A percentile compares a stretch with the other conserved stretches of the same genome.
phyloP scores from a whole-genome alignment of 768 basidiomycete genomes.

The Suillus decipiens region DNA sequence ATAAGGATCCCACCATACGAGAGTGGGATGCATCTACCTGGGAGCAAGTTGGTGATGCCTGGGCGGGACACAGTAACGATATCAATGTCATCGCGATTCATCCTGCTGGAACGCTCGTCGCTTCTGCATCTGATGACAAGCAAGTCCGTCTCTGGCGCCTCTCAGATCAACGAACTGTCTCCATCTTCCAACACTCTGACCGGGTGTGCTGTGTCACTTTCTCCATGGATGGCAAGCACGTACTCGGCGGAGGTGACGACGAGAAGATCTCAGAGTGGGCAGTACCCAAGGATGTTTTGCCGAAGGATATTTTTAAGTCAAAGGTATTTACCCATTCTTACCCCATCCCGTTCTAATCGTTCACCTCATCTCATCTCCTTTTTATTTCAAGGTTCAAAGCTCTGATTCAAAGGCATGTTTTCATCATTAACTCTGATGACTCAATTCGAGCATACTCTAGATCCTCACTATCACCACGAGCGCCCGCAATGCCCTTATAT shows the following conservation, averaged over 20 bases:
- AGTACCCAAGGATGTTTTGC: background rate
- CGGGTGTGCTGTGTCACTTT: background rate
- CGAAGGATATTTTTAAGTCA: background rate
- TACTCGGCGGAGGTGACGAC: background rate
- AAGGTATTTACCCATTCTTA: background rate
- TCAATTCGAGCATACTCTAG: background rate
- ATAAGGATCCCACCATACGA: background rate
- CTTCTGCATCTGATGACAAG: background rate
- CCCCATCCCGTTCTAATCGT: background rate
- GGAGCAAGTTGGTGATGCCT: background rate
- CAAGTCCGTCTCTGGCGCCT: background rate
- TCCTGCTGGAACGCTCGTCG: background rate
- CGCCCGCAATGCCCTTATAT: background rate
- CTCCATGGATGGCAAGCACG: background rate
- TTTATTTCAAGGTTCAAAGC: background rate
- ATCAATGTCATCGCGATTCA: background rate
- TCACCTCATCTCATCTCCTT: background rate
- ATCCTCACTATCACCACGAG: background rate
- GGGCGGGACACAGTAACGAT: background rate
- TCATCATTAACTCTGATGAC: background rate
- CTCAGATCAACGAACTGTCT: background rate
- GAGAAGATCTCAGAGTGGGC: background rate
- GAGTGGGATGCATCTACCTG: background rate
- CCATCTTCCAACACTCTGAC: background rate
- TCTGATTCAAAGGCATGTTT: background rate